These are phyloP conservation scores for Penicillium sp. DNA, from an alignment of 2,329 filamentous ascomycete species.

Conservation along the genomic window DNA sequence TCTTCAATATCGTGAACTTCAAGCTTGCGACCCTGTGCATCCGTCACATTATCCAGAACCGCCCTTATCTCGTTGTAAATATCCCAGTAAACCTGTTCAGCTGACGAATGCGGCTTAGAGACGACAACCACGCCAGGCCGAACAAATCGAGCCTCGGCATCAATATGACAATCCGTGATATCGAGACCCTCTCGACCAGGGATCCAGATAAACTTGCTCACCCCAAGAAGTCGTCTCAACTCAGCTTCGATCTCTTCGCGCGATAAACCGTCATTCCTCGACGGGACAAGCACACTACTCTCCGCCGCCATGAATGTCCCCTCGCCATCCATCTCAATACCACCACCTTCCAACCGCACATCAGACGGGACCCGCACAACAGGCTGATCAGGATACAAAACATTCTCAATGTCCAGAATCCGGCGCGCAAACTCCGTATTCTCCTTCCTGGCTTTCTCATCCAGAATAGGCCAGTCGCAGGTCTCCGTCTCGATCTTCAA, in stretches of 20 bases:
- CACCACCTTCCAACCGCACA: constrained; percentile 30
- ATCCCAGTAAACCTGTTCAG: constrained; percentile 20
- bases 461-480: constrained; percentile 17
- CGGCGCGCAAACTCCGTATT: constrained; percentile 18
- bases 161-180: constrained; percentile 34
- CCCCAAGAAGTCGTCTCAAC: constrained; percentile 24
- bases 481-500: background rate
- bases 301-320: constrained; percentile 34
- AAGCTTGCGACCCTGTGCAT: constrained; percentile 24
- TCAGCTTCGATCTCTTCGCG: constrained; percentile 25
- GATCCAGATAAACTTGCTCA: constrained; percentile 33
- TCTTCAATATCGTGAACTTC: constrained; percentile 27
- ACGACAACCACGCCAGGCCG: constrained; percentile 27
- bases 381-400: background rate
- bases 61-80: constrained; percentile 25
- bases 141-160: constrained; percentile 29
- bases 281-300: constrained; percentile 30
- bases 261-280: constrained; percentile 27
- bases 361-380: constrained; percentile 17
- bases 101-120: constrained; percentile 20
- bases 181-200: constrained; percentile 29
- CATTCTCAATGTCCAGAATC: constrained; percentile 17
- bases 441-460: constrained; percentile 5
- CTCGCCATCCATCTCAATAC: constrained; percentile 34
- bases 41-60: constrained; percentile 17